Percentiles rank a stretch among this genome's conserved stretches.
phyloP scores from a whole-genome alignment of 192 early-diverging fungal species.

The Umbelopsis sp. region DNA sequence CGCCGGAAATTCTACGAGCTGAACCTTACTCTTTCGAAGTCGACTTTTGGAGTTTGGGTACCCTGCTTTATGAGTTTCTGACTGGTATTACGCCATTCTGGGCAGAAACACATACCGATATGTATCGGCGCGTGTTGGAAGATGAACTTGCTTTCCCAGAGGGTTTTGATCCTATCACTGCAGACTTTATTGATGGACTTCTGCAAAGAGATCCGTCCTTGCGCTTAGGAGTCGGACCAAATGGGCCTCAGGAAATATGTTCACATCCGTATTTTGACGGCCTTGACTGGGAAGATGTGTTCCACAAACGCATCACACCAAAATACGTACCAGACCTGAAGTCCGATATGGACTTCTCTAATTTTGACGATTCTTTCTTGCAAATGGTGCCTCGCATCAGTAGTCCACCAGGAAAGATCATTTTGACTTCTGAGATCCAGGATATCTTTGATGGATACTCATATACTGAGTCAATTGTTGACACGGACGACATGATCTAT shows the following conservation, averaged over 20 bases:
- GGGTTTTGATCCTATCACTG: slow-evolving; percentile 46
- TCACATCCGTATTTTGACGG: slow-evolving; percentile 71
- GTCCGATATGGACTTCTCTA: slow-evolving; percentile 54
- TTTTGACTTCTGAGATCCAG: slow-evolving; percentile 31
- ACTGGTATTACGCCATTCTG: slow-evolving; percentile 71
- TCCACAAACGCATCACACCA: slow-evolving; percentile 57
- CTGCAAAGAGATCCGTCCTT: slow-evolving; percentile 56
- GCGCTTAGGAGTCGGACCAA: slow-evolving; percentile 65
- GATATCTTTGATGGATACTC: slow-evolving; percentile 45
- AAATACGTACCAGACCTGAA: slow-evolving; percentile 69
- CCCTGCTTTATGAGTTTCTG: slow-evolving; percentile 91
- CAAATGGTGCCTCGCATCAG: slow-evolving; percentile 51
- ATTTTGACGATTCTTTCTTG: slow-evolving; percentile 61
- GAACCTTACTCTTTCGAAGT: slow-evolving; percentile 71
- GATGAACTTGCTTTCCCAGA: slow-evolving; percentile 55
- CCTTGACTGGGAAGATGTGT: slow-evolving; percentile 76
- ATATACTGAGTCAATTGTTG: slow-evolving; percentile 25
- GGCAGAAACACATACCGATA: slow-evolving; percentile 57
- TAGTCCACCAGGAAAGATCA: slow-evolving; percentile 34
- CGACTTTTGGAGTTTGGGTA: slow-evolving; percentile 95
- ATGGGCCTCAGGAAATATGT: slow-evolving; percentile 69
- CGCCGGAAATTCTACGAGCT: slow-evolving; percentile 74
- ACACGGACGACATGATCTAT: neutral
- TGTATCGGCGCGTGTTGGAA: slow-evolving; percentile 61
- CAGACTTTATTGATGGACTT: slow-evolving; percentile 49